Base-by-base conservation (phyloP, 176 grass and related monocot genomes). In the Phyllostachys edulis region DNA sequence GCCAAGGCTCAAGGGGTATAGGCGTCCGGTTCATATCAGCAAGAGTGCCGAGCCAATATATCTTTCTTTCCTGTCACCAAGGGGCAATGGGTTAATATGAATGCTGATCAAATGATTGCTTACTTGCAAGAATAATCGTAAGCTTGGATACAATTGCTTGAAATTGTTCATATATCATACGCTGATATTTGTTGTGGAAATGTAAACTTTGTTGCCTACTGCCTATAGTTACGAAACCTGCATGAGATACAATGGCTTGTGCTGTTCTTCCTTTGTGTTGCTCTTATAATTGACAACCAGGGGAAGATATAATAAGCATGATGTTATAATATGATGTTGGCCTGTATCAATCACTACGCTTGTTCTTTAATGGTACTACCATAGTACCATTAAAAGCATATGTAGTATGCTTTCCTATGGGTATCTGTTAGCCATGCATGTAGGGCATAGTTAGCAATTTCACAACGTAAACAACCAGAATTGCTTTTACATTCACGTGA, bases 381-480 rank as follows among this genome's bases (percentile, higher is more conserved):
- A 8, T 51, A 73, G 6, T 59, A 66, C 46, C 0, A 5, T 8
- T 17, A 45, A 85, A 78, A 46, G 12, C 11, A 2, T 47, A 4
- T 12, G 9, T 2, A 21, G 15, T 41, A 63, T 63, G n/a, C 21
- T 52, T 64, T 14, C 47, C 23, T 62, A 47, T 38, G 10, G 51
- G 3, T 49, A 64, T 80, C 11, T 52, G 46, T 1, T 86, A 66
- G 45, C 59, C 67, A 54, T 80, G 69, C 68, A 73, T 38, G 61
- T 24, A 7, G 8, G 16, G 14, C 10, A 46, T 57, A 66, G 7
- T 42, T 79, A n/a, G 7, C 56, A 72, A 64, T 44, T 67, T 74
- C 5, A 39, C 46, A 56, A 38, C 13, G 11, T 1, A 67, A 14
- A 42, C 60, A 67, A 57, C 36, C 9, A 23, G 12, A 7, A 55